Base-by-base conservation (phyloP, 371 early-diverging fungal genomes). In the Mortierella sp. region DNA sequence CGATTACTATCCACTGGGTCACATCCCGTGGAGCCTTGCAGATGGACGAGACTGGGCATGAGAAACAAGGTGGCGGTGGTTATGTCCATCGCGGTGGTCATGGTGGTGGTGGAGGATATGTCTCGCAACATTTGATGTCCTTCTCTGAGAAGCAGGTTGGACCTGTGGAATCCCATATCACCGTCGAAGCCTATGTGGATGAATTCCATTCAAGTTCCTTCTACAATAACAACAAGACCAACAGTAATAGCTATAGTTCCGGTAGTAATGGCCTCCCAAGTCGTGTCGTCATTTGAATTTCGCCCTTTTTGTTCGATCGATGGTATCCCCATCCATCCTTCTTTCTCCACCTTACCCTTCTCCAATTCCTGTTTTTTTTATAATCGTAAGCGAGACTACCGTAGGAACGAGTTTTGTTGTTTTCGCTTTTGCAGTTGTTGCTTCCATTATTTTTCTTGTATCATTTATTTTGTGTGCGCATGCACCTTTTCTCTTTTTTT, bases 1-100 rank as follows among this genome's bases (percentile, higher is more conserved):
- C 84, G 16, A 84, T 84, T 8, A 81, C 84, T 0, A 77, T 84
- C 55, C 84, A 81, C 51, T 84, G 87, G 87, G 87, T 87, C 27
- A 87, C 84, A 1, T 84, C 82, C 32, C 75, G 79, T 24, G 79
- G 70, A 18, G 43, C 51, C 10, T 27, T 51, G 7, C 44, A 24
- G 54, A 8, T 32, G 38, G 43, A 29, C 8, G 63, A 60, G 35
- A 32, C 4, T 32, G 43, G 2, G n/a, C 58, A 44, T 51, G 63
- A 6, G 46, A 63, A 56, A 4, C 60, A 38, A 38, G 32, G 65
- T 35, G 49, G 46, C 4, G 32, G 70, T 27, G 70, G 70, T 14
- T 51, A 6, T 41, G 41, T 41, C 41, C 41, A 21, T 18, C 51
- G 51, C 18, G 71, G 35, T 38, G 63, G 63, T 14, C 35, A 29